Conservation (phyloP, 2,329 filamentous ascomycete genomes). For the Colletotrichum godetiae region DNA sequence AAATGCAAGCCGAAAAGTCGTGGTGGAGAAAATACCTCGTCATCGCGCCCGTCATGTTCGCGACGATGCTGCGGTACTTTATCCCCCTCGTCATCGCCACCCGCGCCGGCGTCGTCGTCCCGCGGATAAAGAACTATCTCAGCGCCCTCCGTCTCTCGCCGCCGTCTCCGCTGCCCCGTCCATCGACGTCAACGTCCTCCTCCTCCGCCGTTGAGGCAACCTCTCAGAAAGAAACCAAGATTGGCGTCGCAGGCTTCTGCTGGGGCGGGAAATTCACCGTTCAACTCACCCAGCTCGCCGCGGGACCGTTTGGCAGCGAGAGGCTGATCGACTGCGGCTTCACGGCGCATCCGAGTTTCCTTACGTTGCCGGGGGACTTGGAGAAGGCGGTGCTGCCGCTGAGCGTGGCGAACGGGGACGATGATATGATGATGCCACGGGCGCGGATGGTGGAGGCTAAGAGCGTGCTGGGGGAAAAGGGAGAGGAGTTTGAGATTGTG, state of each 20-base stretch:
- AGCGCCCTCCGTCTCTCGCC: slow-evolving; percentile 47
- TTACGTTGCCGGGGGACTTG: slow-evolving; percentile 60
- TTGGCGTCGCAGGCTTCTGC: slow-evolving; percentile 70
- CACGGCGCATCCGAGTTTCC: slow-evolving; percentile 62
- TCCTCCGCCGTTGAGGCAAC: neutral
- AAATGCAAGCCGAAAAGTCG: slow-evolving; percentile 31
- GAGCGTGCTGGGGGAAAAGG: slow-evolving; percentile 47
- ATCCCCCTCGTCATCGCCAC: slow-evolving; percentile 48
- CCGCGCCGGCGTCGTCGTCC: slow-evolving; percentile 44
- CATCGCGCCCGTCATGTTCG: slow-evolving; percentile 43
- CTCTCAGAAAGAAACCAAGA: slow-evolving; percentile 38
- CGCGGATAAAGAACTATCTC: slow-evolving; percentile 51
- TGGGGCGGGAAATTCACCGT: slow-evolving; percentile 70
- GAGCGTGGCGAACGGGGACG: slow-evolving; percentile 58
- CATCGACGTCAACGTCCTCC: neutral
- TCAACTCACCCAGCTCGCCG: slow-evolving; percentile 46
- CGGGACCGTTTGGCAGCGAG: slow-evolving; percentile 41
- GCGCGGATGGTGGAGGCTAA: slow-evolving; percentile 48
- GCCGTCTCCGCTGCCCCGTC: slow-evolving; percentile 7
- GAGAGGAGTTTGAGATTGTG: slow-evolving; percentile 38
- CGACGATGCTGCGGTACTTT: slow-evolving; percentile 30
- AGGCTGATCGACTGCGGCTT: slow-evolving; percentile 63
- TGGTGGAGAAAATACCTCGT: slow-evolving; percentile 33
- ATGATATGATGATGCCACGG: slow-evolving; percentile 52
- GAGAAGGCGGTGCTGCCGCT: slow-evolving; percentile 56